These are phyloP conservation scores for Flaveria floridana DNA, from an alignment of 140 eudicot species.

Conservation along the genomic window DNA sequence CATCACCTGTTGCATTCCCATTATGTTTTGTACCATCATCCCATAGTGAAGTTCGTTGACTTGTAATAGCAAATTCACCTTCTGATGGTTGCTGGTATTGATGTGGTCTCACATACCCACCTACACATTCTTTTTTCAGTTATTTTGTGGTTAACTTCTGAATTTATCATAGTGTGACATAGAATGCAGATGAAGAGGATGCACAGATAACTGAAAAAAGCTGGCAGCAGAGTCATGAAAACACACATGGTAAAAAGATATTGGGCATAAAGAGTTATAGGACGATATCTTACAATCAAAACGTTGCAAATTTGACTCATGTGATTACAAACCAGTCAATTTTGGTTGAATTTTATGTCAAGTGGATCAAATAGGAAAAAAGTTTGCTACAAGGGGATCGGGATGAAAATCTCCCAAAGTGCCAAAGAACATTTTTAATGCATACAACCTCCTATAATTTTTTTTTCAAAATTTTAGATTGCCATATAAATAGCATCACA, in stretches of 20 bases:
- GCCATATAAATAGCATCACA: neutral
- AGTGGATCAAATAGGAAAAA: neutral
- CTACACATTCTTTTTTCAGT: conserved; percentile 41
- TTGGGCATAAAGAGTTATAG: neutral
- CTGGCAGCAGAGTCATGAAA: conserved; percentile 5
- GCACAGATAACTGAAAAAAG: conserved; percentile 2
- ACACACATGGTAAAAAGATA: conserved; percentile 1
- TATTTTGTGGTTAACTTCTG: conserved; percentile 26
- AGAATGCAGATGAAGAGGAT: conserved; percentile 19
- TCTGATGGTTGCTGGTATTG: conserved; percentile 29
- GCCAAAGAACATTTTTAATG: conserved; percentile 1
- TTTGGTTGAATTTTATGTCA: neutral
- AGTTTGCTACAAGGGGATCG: neutral
- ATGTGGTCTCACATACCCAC: conserved; percentile 40
- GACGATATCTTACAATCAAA: neutral
- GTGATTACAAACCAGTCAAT: neutral
- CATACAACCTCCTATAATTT: neutral
- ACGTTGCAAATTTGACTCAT: neutral
- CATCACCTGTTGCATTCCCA: conserved; percentile 34
- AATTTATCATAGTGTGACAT: conserved; percentile 4
- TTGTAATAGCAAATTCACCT: conserved; percentile 13
- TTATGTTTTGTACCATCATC: conserved; percentile 24
- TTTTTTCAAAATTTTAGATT: neutral
- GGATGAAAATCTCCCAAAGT: conserved; percentile 5
- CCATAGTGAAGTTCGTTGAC: conserved; percentile 16